Conservation (phyloP, 495 filamentous ascomycete genomes). For the Tuber umbilicatum region DNA sequence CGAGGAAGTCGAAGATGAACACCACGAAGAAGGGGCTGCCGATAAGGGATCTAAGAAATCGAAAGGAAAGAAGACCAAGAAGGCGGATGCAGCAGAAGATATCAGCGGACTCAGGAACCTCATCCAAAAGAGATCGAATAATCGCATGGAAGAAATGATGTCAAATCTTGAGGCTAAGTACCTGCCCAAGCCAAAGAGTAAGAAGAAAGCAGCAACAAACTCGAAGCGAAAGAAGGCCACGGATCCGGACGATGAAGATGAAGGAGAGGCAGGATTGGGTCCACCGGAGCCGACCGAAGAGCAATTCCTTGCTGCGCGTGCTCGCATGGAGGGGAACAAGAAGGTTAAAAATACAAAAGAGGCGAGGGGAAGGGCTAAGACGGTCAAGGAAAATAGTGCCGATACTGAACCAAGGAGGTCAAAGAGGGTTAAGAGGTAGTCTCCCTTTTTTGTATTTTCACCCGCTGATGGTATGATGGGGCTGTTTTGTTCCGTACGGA, state of each 20-base stretch:
- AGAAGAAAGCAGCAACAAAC: conserved; percentile 44
- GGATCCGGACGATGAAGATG: conserved; percentile 44
- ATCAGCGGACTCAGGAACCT: conserved; percentile 52
- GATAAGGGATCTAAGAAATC: conserved; percentile 16
- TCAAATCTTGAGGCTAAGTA: conserved; percentile 71
- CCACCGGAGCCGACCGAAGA: conserved; percentile 57
- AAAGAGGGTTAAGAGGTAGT: conserved; percentile 40
- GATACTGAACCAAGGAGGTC: conserved; percentile 31
- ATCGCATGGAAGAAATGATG: conserved; percentile 53
- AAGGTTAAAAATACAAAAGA: conserved; percentile 31
- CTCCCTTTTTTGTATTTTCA: background rate
- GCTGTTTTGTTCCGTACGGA: background rate
- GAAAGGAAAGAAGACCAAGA: conserved; percentile 11
- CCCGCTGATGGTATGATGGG: background rate
- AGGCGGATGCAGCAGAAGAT: conserved; percentile 35
- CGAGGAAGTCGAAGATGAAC: conserved; percentile 45
- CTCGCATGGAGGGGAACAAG: conserved; percentile 47
- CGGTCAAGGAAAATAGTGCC: conserved; percentile 5
- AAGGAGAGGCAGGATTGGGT: conserved; percentile 40
- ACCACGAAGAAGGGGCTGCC: conserved; percentile 39
- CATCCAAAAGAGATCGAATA: conserved; percentile 54
- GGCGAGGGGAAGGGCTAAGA: conserved; percentile 6
- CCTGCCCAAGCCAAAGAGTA: conserved; percentile 45
- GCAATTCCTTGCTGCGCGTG: conserved; percentile 54
- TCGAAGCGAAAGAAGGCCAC: conserved; percentile 50